Percentiles rank a stretch among this genome's conserved stretches.
Evolutionary conservation across 73 alveolate species (phyloP).

Genomic region (Symbiodinium natans): DNA sequence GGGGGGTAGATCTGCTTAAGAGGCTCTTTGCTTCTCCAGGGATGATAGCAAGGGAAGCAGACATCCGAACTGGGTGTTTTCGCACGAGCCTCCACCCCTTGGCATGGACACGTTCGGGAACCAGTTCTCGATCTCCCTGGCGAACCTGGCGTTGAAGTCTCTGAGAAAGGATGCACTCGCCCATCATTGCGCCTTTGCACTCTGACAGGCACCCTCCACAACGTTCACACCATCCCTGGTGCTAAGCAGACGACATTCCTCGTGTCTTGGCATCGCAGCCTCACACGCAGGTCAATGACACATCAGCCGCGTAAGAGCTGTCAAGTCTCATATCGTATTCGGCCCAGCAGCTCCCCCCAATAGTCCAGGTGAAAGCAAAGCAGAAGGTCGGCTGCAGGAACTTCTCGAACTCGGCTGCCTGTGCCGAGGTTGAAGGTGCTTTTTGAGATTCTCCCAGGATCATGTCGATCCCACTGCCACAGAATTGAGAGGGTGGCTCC

Average conservation of each 20-base stretch:
- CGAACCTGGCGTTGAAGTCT: no score
- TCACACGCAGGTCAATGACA: not conserved
- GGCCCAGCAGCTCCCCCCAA: conserved; percentile 95
- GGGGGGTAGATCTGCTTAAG: no score
- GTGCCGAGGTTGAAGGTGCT: not conserved
- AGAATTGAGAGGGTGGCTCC: no score
- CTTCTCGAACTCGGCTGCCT: conserved; percentile 93
- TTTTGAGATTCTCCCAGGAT: not conserved
- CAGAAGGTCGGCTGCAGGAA: conserved; percentile 96
- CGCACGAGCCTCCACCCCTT: conserved; percentile 69
- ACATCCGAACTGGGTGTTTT: no score
- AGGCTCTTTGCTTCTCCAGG: no score
- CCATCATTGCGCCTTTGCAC: no score
- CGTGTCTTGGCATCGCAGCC: conserved; percentile 92
- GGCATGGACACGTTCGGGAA: conserved; percentile 93
- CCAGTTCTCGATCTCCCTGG: conserved; percentile 93
- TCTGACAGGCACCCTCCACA: no score
- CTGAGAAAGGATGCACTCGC: no score
- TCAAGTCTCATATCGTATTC: not conserved
- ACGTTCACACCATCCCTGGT: not conserved
- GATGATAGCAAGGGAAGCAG: no score
- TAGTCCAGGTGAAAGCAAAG: conserved; percentile 97
- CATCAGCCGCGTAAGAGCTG: no score
- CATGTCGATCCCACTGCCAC: no score
- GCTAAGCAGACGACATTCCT: conserved; percentile 21